Base-by-base conservation (phyloP, 2,329 filamentous ascomycete species). In the Ophiosphaerella korrae region DNA sequence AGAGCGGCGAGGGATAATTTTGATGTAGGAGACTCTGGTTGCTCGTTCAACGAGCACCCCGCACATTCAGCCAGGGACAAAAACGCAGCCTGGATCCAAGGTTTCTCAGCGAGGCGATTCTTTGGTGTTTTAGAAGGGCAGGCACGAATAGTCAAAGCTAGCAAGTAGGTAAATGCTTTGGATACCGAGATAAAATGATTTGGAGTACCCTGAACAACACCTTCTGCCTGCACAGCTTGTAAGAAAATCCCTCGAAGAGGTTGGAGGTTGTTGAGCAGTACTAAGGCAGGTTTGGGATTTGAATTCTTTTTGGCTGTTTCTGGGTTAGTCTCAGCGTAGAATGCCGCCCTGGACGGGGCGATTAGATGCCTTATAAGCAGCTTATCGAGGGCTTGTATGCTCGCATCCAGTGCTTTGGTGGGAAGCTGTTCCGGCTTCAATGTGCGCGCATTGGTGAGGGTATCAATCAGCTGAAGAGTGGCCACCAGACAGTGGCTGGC, bases 51-150 rank as follows among this genome's bases (percentile, higher is more conserved):
- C 12, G 70, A 59, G 51, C 64, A 72, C 35, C 63, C 64, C 40
- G 61, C 58, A 53, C 72, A 76, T 42, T 73, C 67, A 5, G 65
- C 56, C 7, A 79, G 63, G 1, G 68, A 66, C 5, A 64, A 48
- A 41, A 79, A 75, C 7, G 75, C 60, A 11, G 67, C 63, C 44
- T 80, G 75, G 8, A 79, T 64, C 78, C 78, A 80, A 3, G 77
- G 72, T 34, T 63, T 66, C 52, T 79, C 77, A 7, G 69, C 62
- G 8, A 71, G 58, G 18, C 70, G 74, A 48, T 72, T 70, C 47
- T 72, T 75, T 7, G 74, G 72, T 3, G 73, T 78, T 14, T 68
- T 69, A 3, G 70, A 71, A 21, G 74, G 70, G 5, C 72, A 73
- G 26, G 70, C 74, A 32, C 75, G 72, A 7, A 80, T 66, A 5